These are phyloP conservation scores for Gossypium gossypioides DNA, from an alignment of 441 rosid genomes.

Conservation along the genomic window DNA sequence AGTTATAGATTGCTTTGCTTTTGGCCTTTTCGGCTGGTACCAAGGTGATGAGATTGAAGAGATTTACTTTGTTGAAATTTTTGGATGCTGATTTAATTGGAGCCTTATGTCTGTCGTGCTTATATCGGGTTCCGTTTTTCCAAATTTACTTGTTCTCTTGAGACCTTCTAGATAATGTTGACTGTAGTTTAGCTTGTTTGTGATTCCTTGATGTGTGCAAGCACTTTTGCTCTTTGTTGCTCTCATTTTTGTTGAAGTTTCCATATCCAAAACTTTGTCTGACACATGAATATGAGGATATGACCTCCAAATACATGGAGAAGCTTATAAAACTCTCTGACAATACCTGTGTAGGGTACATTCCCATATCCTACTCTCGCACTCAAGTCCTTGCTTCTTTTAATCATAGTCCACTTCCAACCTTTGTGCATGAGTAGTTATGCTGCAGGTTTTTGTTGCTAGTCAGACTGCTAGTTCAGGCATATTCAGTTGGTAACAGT, in stretches of 20 bases:
- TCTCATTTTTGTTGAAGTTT: not conserved
- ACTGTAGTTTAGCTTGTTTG: not conserved
- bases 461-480: not conserved
- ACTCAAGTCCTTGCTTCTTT: not conserved
- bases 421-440: not conserved
- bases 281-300: too few species aligned
- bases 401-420: not conserved
- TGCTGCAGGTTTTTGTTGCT: not conserved
- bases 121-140: not conserved
- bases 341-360: too few species aligned
- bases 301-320: too few species aligned
- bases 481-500: not conserved
- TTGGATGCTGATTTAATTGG: not conserved
- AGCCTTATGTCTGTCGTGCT: not conserved
- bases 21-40: not conserved
- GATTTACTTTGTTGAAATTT: not conserved
- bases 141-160: not conserved
- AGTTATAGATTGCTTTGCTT: not conserved
- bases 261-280: too few species aligned
- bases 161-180: not conserved
- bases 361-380: too few species aligned
- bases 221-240: not conserved
- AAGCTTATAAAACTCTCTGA: too few species aligned
- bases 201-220: not conserved
- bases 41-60: not conserved